A percentile compares a stretch with the other conserved stretches of the same genome.
Evolutionary conservation across 2,329 filamentous ascomycete genomes (phyloP).

Genomic region (Lachnellula occidentalis): DNA sequence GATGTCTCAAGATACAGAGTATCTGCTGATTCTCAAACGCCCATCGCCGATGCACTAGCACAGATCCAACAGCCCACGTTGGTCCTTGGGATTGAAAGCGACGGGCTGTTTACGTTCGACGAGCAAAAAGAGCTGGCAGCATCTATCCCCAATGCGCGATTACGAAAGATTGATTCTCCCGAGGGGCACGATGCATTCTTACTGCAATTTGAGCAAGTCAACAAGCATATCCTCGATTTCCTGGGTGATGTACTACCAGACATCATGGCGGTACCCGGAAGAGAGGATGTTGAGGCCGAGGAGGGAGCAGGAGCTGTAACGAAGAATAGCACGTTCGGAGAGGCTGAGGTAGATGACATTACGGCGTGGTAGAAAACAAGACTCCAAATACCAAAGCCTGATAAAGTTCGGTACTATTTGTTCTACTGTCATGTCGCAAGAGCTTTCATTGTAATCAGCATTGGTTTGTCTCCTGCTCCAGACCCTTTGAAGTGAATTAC

Average conservation of each 20-base stretch:
- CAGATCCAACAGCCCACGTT: conserved; percentile 84
- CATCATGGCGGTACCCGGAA: conserved; percentile 67
- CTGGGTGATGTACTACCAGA: conserved; percentile 77
- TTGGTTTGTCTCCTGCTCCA: no score
- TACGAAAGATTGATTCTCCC: conserved; percentile 86
- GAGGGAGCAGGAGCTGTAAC: conserved; percentile 57
- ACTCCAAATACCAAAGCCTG: not conserved
- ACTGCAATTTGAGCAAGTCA: conserved; percentile 96
- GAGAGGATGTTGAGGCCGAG: conserved; percentile 35
- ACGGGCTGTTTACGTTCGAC: conserved; percentile 93
- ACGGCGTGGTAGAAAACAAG: conserved; percentile 68
- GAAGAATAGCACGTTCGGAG: conserved; percentile 89
- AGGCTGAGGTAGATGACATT: conserved; percentile 94
- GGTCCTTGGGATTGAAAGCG: conserved; percentile 89
- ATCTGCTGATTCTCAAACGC: conserved; percentile 32
- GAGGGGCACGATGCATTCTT: conserved; percentile 97
- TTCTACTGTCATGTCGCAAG: not conserved
- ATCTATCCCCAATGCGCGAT: conserved; percentile 67
- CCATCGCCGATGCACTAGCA: conserved; percentile 67
- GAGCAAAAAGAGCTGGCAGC: conserved; percentile 90
- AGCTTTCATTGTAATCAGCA: not conserved
- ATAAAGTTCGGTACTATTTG: not conserved
- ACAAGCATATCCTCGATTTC: conserved; percentile 78
- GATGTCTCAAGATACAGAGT: conserved; percentile 78
- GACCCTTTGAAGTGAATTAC: no score